Base-by-base conservation (phyloP, 1,284 basidiomycete genomes). In the Ganoderma boninense region DNA sequence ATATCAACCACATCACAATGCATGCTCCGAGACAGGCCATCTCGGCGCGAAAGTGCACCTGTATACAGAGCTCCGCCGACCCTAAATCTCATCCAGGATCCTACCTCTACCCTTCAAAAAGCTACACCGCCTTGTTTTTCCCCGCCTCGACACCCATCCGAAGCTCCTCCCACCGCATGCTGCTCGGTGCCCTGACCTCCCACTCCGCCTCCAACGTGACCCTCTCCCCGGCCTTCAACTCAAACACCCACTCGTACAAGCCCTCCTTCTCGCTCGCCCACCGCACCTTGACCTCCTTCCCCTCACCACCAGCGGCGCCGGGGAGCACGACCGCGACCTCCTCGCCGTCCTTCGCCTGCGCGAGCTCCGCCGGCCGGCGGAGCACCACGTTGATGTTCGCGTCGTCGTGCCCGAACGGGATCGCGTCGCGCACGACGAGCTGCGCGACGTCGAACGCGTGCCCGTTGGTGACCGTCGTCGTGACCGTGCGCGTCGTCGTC, bases 391-490 rank as follows among this genome's bases (percentile, higher is more conserved):
- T 82, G 64, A 85, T 81, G 32, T 81, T 80, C 64, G 81, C 80
- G 66, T 84, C 71, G 42, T 71, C 71, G 54, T 84, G 83, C 7
- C 89, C 82, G 57, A 86, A 74, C 40, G 89, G 78, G 13, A 89
- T 77, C 4, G 81, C 80, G 61, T 89, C 87, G 44, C 84, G 83
- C 10, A 90, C 82, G 59, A 86, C 73, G 46, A 89, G 77, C 44
- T 83, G 80, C 0, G 78, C 68, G 60, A 89, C 77, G 8, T 81
- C 74, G 75, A 86, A 87, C 32, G 80, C 72, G 69, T 88, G 87
- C 63, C 82, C 83, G 77, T 90, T 90, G 65, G 81, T 79, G 26
- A 90, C 79, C 1, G 80, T 82, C 62, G 86, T 84, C 32, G 76
- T 80, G 60, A 82, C 81, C 10, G 79, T 85, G 77, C 84, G 86